Evolutionary conservation across 2,329 filamentous ascomycete genomes (phyloP).

Genomic region (Beauveria varroae): DNA sequence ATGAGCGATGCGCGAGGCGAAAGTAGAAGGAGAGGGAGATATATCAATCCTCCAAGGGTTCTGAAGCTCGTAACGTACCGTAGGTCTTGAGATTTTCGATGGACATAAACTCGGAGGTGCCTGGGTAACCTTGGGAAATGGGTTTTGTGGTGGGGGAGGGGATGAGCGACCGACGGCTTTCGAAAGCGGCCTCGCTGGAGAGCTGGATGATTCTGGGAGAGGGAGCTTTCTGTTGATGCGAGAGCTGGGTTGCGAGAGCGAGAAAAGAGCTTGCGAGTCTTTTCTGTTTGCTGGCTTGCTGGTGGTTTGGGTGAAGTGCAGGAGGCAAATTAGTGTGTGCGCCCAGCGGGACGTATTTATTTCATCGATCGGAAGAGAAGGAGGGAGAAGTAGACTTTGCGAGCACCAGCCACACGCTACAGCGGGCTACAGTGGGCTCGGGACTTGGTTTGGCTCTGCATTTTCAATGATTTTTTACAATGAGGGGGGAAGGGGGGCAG

Average conservation of each 20-base stretch:
- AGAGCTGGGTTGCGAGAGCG: neutral
- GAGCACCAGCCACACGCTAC: neutral
- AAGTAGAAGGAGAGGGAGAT: neutral
- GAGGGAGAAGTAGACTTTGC: conserved; percentile 1
- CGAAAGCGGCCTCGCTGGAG: conserved; percentile 39
- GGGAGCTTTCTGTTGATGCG: neutral
- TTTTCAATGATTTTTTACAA: neutral
- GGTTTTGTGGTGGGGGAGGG: conserved; percentile 34
- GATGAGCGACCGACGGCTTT: conserved; percentile 45
- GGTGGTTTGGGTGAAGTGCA: conserved; percentile 4
- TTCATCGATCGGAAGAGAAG: neutral
- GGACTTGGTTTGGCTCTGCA: neutral
- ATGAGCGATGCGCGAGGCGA: neutral
- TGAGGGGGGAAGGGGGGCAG: neutral
- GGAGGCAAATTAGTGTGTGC: conserved; percentile 7
- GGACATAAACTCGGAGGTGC: conserved; percentile 88
- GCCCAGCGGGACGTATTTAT: neutral
- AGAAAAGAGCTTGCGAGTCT: neutral
- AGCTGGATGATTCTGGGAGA: conserved; percentile 15
- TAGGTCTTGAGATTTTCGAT: conserved; percentile 98
- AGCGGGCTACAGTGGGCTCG: neutral
- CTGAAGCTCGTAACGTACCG: conserved; percentile 53
- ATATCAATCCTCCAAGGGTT: neutral
- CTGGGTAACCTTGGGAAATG: conserved; percentile 48
- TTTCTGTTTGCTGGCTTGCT: neutral